Conservation (phyloP, 2,329 filamentous ascomycete genomes). For the Xenosphaeropsis pyriputrescens region DNA sequence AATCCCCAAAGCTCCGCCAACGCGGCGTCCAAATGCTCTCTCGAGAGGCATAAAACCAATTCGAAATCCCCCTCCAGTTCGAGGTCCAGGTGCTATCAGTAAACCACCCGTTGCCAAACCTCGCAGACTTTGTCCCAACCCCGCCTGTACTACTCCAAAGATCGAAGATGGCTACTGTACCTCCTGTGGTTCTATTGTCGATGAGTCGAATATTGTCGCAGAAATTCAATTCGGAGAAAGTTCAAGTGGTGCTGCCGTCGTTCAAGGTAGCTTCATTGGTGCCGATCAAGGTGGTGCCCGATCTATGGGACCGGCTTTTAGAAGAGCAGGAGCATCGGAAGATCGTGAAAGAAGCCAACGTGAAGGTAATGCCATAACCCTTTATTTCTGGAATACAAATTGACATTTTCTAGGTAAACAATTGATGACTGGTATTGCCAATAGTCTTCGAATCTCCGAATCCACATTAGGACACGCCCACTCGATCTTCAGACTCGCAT, state of each 20-base stretch:
- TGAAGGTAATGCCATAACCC: slow-evolving; percentile 19
- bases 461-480: slow-evolving; percentile 49
- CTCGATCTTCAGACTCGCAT: slow-evolving; percentile 63
- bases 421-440: slow-evolving; percentile 47
- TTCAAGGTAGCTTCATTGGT: slow-evolving; percentile 79
- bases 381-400: slow-evolving; percentile 6
- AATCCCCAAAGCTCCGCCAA: neutral
- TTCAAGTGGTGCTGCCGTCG: slow-evolving; percentile 70
- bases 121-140: slow-evolving; percentile 34
- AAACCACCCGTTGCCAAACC: slow-evolving; percentile 1
- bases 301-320: slow-evolving; percentile 46
- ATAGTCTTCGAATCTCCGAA: slow-evolving; percentile 43
- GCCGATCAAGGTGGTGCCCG: slow-evolving; percentile 54
- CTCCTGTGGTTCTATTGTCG: slow-evolving; percentile 71
- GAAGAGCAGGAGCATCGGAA: slow-evolving; percentile 41
- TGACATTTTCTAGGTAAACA: slow-evolving; percentile 24
- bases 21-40: slow-evolving; percentile 1
- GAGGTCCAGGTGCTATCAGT: slow-evolving; percentile 1
- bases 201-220: slow-evolving; percentile 78
- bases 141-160: slow-evolving; percentile 42
- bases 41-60: neutral
- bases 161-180: slow-evolving; percentile 59
- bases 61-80: neutral
- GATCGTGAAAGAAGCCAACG: slow-evolving; percentile 44
- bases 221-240: slow-evolving; percentile 88